Evolutionary conservation across 176 grass and related monocot genomes (phyloP), one percentile per base, ranked within the genome.

Genomic region (Elaeis guineensis): DNA sequence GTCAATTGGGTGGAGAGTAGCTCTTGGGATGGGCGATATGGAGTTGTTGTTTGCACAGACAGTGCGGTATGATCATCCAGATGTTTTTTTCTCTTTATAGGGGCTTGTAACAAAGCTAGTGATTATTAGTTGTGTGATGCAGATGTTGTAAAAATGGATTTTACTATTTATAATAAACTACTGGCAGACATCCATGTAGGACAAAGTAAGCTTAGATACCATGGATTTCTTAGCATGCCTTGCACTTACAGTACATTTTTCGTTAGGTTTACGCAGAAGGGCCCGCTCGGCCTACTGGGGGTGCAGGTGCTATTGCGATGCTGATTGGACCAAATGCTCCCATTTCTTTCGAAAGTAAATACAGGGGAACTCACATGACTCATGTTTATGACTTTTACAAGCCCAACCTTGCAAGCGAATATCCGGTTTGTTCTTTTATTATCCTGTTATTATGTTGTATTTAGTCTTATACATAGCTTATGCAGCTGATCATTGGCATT

Each of bases 371-470:
- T 57, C 87, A 98, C 71, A 98, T 98, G 93, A 58, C 78, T 56
- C 88, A 98, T 79, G 87, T 65, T 65, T 98, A 98, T 23, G 93
- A 98, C 78, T 98, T 92, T 62, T 98, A 98, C 76, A 98, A 92
- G 74, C 93, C 93, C 30, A 78, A 98, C 69, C 87, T 98, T 70
- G 82, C 93, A 6, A 98, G 93, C 62, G 93, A 98, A 92, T 98
- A 92, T 50, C 93, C 93, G 73, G 93, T 98, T 68, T 59, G 87
- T 19, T 79, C 54, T 39, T 20, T 66, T 65, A 50, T 19, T 23
- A 22, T 75, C 51, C 11, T 29, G 1, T 44, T 64, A 54, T 19
- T 25, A 29, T 14, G 21, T 50, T 4, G 49, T 19, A 62, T 77
- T 65, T 62, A 50, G 48, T 19, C 62, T 52, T 60, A 24, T 57